phyloP scores from a whole-genome alignment of 2,329 filamentous ascomycete genomes.

The Aureobasidium leucospermi region DNA sequence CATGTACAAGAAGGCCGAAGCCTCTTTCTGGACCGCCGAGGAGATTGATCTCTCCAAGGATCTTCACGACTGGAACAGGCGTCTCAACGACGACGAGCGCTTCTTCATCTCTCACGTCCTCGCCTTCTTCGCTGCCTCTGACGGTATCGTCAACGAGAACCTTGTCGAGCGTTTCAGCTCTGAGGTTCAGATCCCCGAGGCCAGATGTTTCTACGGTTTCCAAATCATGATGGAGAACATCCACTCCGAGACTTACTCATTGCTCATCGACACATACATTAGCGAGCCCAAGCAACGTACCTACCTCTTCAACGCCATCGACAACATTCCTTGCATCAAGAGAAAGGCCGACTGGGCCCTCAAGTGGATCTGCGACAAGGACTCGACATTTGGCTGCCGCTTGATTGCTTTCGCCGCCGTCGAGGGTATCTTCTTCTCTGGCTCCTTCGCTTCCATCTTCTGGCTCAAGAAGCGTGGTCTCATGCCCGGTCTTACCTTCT shows the following conservation, averaged over 20 bases:
- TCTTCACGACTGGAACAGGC: conserved; percentile 98
- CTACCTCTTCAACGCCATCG: conserved; percentile 97
- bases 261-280: conserved; percentile 98
- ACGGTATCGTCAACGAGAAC: conserved; percentile 99
- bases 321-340: conserved; percentile 96
- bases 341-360: conserved; percentile 99
- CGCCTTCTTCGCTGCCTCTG: conserved; percentile 97
- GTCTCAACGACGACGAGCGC: conserved; percentile 89
- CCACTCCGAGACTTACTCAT: conserved; percentile 98
- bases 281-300: conserved; percentile 91
- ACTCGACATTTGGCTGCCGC: conserved; percentile 91
- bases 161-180: conserved; percentile 94
- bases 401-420: conserved; percentile 95
- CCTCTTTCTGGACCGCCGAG: conserved; percentile 99
- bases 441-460: conserved; percentile 98
- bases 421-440: conserved; percentile 99
- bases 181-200: conserved; percentile 95
- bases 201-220: conserved; percentile 99
- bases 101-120: conserved; percentile 98
- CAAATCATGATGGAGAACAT: conserved; percentile 99
- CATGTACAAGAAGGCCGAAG: conserved; percentile 99
- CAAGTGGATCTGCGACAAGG: conserved; percentile 85
- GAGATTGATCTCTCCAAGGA: conserved; percentile 99
- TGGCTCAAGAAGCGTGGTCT: conserved; percentile 99
- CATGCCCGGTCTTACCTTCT: conserved; percentile 98